phyloP scores from a whole-genome alignment of 139 green algal species.

The Chlamydomonas asymmetrica region DNA sequence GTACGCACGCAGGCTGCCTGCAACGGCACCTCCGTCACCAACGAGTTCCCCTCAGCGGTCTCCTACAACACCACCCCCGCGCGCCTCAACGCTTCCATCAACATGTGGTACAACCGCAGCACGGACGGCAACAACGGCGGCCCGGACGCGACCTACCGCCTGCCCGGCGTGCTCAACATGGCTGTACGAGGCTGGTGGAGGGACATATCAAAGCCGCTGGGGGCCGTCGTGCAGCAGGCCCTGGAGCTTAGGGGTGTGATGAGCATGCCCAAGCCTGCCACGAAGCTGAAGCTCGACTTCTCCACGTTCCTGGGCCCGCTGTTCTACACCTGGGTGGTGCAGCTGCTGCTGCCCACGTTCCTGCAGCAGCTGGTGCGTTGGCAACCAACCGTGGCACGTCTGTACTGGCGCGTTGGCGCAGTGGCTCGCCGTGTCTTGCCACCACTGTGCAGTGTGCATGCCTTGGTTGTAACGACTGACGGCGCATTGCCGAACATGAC shows the following conservation, averaged over 20 bases:
- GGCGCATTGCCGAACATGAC: too few relatives aligned
- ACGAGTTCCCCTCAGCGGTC: slow-evolving; percentile 2
- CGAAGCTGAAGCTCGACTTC: slow-evolving; percentile 76
- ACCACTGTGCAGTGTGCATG: too few relatives aligned
- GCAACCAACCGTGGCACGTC: neutral
- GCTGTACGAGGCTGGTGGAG: slow-evolving; percentile 13
- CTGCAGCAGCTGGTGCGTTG: slow-evolving; percentile 39
- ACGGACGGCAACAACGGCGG: slow-evolving; percentile 8
- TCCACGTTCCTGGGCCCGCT: slow-evolving; percentile 74
- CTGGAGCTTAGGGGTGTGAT: slow-evolving; percentile 45
- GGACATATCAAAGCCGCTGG: neutral
- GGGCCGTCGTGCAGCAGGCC: neutral
- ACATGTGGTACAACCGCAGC: slow-evolving; percentile 39
- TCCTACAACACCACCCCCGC: neutral
- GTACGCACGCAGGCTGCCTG: slow-evolving; percentile 11
- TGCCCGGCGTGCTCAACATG: slow-evolving; percentile 20
- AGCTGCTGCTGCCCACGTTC: slow-evolving; percentile 80
- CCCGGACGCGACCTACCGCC: slow-evolving; percentile 10
- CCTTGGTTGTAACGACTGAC: too few relatives aligned
- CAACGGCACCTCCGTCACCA: slow-evolving; percentile 10
- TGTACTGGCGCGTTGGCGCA: neutral
- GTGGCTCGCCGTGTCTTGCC: too few relatives aligned
- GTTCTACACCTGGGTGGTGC: slow-evolving; percentile 82
- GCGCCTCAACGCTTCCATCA: slow-evolving; percentile 24
- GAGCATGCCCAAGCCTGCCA: slow-evolving; percentile 59